phyloP scores from a whole-genome alignment of 2,329 filamentous ascomycete species.

The Fusarium camptoceras region DNA sequence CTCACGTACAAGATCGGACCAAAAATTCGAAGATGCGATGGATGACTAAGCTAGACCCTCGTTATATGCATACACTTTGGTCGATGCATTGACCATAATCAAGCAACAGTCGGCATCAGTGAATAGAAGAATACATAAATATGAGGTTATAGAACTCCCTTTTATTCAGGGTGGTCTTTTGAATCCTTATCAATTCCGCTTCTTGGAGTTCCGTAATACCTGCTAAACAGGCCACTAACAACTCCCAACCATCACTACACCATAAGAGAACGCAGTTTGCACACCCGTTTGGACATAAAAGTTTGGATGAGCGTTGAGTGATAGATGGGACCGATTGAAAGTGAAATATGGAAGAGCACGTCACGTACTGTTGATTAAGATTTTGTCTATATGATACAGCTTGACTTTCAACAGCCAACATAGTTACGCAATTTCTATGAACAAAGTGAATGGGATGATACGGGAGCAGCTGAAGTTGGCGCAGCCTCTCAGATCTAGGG shows the following conservation, averaged over 20 bases:
- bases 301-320: background rate
- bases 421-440: background rate
- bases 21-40: conserved; percentile 38
- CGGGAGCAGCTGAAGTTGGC: background rate
- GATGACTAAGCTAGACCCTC: conserved; percentile 37
- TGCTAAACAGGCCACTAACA: background rate
- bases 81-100: conserved; percentile 24
- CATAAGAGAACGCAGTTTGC: background rate
- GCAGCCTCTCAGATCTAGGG: background rate
- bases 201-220: background rate
- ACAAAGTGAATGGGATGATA: background rate
- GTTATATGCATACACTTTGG: conserved; percentile 11
- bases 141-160: background rate
- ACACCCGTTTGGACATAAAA: background rate
- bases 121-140: background rate
- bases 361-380: background rate
- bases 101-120: background rate
- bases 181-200: background rate
- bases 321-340: background rate
- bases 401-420: background rate
- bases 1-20: conserved; percentile 22
- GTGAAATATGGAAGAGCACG: background rate
- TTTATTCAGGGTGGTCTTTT: background rate
- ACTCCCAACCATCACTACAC: background rate
- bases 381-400: conserved; percentile 25